A percentile compares a stretch with the other conserved stretches of the same genome.
These are phyloP conservation scores for Solanum rostratum DNA, from an alignment of 257 asterid species.

Conservation along the genomic window DNA sequence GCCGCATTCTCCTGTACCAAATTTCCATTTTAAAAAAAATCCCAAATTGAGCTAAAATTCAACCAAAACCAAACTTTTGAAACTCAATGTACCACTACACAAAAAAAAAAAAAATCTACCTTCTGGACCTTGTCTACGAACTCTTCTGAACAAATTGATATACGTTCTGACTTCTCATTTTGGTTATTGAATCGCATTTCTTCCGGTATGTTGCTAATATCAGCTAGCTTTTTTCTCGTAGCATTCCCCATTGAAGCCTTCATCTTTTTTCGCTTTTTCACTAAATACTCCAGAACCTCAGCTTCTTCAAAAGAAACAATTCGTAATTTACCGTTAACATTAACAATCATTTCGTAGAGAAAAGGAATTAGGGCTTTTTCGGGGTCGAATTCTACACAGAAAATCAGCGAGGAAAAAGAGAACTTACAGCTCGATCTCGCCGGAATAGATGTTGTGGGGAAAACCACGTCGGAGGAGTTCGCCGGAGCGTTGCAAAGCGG, in stretches of 20 bases:
- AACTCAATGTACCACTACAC: not conserved
- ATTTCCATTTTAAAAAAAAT: not conserved
- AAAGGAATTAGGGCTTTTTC: not conserved
- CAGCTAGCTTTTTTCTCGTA: conserved; percentile 45
- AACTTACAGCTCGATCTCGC: not conserved
- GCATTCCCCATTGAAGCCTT: conserved; percentile 15
- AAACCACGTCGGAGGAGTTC: not conserved
- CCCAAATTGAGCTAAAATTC: conserved; percentile 1
- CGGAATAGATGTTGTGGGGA: not conserved
- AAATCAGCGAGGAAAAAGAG: not conserved
- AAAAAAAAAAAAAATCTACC: conserved; percentile 13
- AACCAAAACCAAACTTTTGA: not conserved
- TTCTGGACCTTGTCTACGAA: conserved; percentile 37
- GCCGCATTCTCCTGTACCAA: conserved; percentile 44
- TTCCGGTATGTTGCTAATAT: conserved; percentile 54
- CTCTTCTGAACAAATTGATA: conserved; percentile 17
- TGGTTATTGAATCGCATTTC: conserved; percentile 12
- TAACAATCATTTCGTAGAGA: not conserved
- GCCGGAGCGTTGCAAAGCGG: not conserved
- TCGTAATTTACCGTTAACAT: not conserved
- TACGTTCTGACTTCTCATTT: conserved; percentile 20
- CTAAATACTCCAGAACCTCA: not conserved
- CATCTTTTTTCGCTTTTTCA: not conserved
- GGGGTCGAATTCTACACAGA: not conserved
- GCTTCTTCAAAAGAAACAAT: not conserved